Evolutionary conservation across 805 yeast species (phyloP).

Genomic region (Saccharomycopsis sp.): DNA sequence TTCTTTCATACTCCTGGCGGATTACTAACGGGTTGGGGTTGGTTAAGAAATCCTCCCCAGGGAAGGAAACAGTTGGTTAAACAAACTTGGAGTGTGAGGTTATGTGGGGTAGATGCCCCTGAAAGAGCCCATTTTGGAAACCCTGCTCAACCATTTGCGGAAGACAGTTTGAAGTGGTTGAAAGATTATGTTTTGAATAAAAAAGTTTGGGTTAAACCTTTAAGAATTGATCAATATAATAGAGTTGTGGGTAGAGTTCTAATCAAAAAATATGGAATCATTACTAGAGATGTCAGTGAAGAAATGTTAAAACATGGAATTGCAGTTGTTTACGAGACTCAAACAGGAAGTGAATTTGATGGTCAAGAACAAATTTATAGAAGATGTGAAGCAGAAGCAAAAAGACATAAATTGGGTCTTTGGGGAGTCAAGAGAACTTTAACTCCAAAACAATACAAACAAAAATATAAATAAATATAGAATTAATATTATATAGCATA

Average conservation of each 20-base stretch:
- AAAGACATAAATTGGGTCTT: constrained; percentile 46
- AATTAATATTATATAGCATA: too few relatives aligned
- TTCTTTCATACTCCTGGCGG: constrained; percentile 95
- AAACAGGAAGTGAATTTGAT: constrained; percentile 75
- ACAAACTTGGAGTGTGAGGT: constrained; percentile 67
- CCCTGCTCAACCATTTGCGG: constrained; percentile 80
- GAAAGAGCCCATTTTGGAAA: constrained; percentile 92
- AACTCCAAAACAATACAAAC: constrained; percentile 79
- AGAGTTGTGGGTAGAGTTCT: constrained; percentile 74
- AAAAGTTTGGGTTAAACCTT: constrained; percentile 64
- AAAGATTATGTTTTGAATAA: constrained; percentile 53
- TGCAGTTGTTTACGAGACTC: constrained; percentile 83
- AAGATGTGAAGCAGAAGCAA: constrained; percentile 51
- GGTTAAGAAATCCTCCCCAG: constrained; percentile 50
- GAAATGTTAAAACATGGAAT: constrained; percentile 81
- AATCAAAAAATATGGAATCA: constrained; percentile 41
- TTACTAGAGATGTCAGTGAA: constrained; percentile 66
- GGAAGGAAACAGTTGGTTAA: constrained; percentile 27
- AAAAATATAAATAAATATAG: constrained; percentile 24
- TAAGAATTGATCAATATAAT: constrained; percentile 78
- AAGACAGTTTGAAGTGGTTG: constrained; percentile 78
- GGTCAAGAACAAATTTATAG: constrained; percentile 55
- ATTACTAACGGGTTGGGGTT: constrained; percentile 79
- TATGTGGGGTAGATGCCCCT: constrained; percentile 96
- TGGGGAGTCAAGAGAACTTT: constrained; percentile 49